Evolutionary conservation across 495 filamentous ascomycete species (phyloP), one percentile per base, ranked within the genome.

Genomic region (Penicillium pancosmium): DNA sequence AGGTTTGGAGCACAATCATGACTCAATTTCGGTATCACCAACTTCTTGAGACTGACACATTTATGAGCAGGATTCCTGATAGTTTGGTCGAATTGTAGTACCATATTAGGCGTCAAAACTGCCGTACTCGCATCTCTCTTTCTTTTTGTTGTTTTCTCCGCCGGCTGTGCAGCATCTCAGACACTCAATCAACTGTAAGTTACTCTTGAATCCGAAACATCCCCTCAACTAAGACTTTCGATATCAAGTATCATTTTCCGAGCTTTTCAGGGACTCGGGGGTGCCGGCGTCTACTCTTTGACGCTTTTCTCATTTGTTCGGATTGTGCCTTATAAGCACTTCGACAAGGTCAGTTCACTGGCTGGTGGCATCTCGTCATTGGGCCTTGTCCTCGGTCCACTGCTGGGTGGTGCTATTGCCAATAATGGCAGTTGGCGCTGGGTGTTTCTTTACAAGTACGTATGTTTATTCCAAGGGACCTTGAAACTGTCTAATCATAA

Each of bases 231-330:
- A 13, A 12, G 11, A 1, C 36, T 25, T 7, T 8, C 3, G 11
- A 38, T 36, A 0, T 25, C 44, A 36, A 83, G 80, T 2, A 80
- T 85, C 48, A 65, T 82, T 1, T 77, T 76, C 43, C 77, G 82
- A 2, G 71, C 78, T 0, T 75, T 85, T 36, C 84, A 87, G 61
- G 84, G 84, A 9, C 58, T 84, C 4, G 81, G 82, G 4, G 82
- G 64, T 5, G 74, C 74, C 0, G 83, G 84, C 0, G 74, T 82
- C 23, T 84, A 80, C 57, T 79, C 50, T 65, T 81, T 68, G 79
- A 73, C 78, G 3, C 76, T 85, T 58, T 77, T 84, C 18, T 77
- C 85, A 1, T 62, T 82, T 8, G 75, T 79, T 7, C 80, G 84
- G 56, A 62, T 87, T n/a, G 63, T 75, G 1, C 80, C 83, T 0